A percentile compares a stretch with the other conserved stretches of the same genome.
These are phyloP conservation scores for Elaphomyces granulatus DNA, from an alignment of 495 filamentous ascomycete species.

Conservation along the genomic window DNA sequence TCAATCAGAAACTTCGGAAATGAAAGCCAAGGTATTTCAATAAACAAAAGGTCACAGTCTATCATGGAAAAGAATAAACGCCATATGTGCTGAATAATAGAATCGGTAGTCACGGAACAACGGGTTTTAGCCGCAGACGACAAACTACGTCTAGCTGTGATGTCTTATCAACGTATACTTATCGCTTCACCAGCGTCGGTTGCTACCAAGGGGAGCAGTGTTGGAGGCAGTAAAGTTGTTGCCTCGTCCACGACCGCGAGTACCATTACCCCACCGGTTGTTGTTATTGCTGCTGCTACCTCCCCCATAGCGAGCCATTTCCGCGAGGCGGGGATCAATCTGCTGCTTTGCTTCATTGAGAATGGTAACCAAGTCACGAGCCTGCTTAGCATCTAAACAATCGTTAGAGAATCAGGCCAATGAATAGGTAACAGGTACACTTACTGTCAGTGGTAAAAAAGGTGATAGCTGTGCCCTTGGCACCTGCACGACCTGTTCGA, in stretches of 20 bases:
- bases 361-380: slow-evolving; percentile 85
- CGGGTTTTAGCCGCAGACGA: too few relatives aligned
- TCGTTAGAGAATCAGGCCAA: slow-evolving; percentile 6
- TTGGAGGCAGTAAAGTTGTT: slow-evolving; percentile 48
- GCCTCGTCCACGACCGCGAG: slow-evolving; percentile 43
- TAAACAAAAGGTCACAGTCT: slow-evolving; percentile 29
- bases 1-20: too few relatives aligned
- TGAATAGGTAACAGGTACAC: too few relatives aligned
- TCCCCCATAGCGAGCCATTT: slow-evolving; percentile 89
- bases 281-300: slow-evolving; percentile 66
- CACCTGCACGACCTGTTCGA: slow-evolving; percentile 83
- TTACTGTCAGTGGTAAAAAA: slow-evolving; percentile 97
- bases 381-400: slow-evolving; percentile 75
- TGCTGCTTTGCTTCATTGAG: slow-evolving; percentile 96
- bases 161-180: neutral
- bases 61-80: slow-evolving; percentile 32
- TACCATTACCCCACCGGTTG: slow-evolving; percentile 43
- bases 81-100: slow-evolving; percentile 28
- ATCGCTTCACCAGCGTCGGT: slow-evolving; percentile 41
- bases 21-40: too few relatives aligned
- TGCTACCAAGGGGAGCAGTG: slow-evolving; percentile 44
- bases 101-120: too few relatives aligned
- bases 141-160: too few relatives aligned
- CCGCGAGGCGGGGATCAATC: slow-evolving; percentile 85
- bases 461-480: slow-evolving; percentile 78